Base-by-base conservation (phyloP, 345 rosid genomes). In the Pugionium cornutum region DNA sequence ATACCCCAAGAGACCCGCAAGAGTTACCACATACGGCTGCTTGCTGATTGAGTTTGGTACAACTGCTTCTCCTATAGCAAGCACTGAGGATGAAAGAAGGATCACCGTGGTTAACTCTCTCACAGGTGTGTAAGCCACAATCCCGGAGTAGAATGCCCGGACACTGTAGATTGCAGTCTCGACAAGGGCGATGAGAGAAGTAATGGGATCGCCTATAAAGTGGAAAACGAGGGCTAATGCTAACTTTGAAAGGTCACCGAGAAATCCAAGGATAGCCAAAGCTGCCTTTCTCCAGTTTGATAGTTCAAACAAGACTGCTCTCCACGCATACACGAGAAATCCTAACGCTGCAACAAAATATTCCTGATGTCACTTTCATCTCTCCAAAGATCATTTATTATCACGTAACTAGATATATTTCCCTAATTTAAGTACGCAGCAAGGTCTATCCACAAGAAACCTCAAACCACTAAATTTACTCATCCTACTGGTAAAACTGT, bases 61-160 rank as follows among this genome's bases (percentile, higher is more conserved):
- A 3, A 86, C 83, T 25, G 97, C 84, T 78, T 89, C 94, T n/a
- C 82, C 96, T 64, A 89, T 81, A 30, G 97, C 88, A 62, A 89
- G 77, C 53, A 89, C 85, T 0, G 83, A 78, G 29, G 91, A 92
- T 29, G 97, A 84, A 56, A 86, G 81, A 36, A 85, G 55, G 74
- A 92, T 83, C 48, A 86, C 78, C 5, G 73, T 64, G 3, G 83
- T 82, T 67, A 92, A 68, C 59, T 92, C 96, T 10, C 79, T 65
- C 39, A 89, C 79, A 3, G 97, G 89, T 25, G 91, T 85, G 68
- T 83, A 79, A 7, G 87, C 74, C 34, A 89, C 84, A 53, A 88
- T 82, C 53, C 86, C 82, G 0, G 89, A 87, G 77, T 92, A 92
- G 68, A 81, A 83, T n/a, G 84, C 84, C 28, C 84, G 74, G 46